These are phyloP conservation scores for Eutrema salsugineum DNA, from an alignment of 441 rosid species.

Conservation along the genomic window DNA sequence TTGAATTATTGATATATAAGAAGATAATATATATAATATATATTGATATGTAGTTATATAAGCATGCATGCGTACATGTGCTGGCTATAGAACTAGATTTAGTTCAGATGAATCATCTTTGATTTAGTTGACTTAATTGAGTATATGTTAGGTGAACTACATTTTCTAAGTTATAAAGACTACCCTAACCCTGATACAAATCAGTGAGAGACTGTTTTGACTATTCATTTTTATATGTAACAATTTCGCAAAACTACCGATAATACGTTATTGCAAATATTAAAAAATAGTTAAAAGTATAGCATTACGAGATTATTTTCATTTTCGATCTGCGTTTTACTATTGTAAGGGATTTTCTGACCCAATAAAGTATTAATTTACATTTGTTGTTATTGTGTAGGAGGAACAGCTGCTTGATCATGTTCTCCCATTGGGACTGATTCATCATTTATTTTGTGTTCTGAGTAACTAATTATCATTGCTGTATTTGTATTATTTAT, in stretches of 20 bases:
- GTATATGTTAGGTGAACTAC: constrained; percentile 14
- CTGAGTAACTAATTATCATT: constrained; percentile 4
- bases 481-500: constrained; percentile 4
- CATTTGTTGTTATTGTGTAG: constrained; percentile 4
- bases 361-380: neutral
- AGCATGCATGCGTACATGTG: neutral
- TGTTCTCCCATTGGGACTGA: neutral
- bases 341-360: neutral
- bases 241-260: neutral
- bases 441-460: constrained; percentile 22
- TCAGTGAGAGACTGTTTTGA: neutral
- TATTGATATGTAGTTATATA: neutral
- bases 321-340: neutral
- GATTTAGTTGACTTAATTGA: neutral
- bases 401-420: constrained; percentile 14
- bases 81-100: neutral
- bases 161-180: neutral
- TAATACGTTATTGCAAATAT: neutral
- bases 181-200: neutral
- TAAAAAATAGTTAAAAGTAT: neutral
- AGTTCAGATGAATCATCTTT: neutral
- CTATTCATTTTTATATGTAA: neutral
- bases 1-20: neutral
- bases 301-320: neutral
- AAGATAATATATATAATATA: no score